Percentiles rank a stretch among this genome's conserved stretches.
Conservation (phyloP, 202 grass and related monocot genomes). For the Cymbopogon flexuosus region DNA sequence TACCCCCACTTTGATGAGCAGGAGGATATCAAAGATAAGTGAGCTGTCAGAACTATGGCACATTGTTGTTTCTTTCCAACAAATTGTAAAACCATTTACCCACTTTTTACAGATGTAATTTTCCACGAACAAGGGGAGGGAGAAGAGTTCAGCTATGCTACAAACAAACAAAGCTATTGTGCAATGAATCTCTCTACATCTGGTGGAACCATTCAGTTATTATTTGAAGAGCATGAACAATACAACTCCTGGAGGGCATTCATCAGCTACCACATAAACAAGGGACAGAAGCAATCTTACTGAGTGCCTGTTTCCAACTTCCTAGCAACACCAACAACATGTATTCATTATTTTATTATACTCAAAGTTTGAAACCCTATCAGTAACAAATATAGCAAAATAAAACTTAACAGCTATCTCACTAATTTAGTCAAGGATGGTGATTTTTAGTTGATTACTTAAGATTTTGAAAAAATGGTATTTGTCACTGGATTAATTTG, state of each 20-base stretch:
- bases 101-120: constrained; percentile 40
- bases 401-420: neutral
- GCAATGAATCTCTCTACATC: constrained; percentile 44
- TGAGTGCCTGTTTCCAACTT: constrained; percentile 1
- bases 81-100: neutral
- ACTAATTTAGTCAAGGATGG: neutral
- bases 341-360: neutral
- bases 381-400: neutral
- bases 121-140: constrained; percentile 35
- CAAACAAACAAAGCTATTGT: constrained; percentile 20
- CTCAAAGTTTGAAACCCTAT: neutral
- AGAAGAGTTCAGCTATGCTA: constrained; percentile 37
- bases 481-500: neutral
- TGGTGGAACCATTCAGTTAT: constrained; percentile 45
- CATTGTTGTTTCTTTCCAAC: neutral
- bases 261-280: constrained; percentile 41
- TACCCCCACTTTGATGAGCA: neutral
- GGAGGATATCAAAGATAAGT: neutral
- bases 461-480: neutral
- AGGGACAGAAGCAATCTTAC: neutral
- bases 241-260: constrained; percentile 52
- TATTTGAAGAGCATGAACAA: constrained; percentile 51
- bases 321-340: neutral
- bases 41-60: neutral
- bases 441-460: neutral